Evolutionary conservation across 73 alveolate genomes (phyloP), one percentile per base, ranked within the genome.

Genomic region (Paramecium octaurelia): DNA sequence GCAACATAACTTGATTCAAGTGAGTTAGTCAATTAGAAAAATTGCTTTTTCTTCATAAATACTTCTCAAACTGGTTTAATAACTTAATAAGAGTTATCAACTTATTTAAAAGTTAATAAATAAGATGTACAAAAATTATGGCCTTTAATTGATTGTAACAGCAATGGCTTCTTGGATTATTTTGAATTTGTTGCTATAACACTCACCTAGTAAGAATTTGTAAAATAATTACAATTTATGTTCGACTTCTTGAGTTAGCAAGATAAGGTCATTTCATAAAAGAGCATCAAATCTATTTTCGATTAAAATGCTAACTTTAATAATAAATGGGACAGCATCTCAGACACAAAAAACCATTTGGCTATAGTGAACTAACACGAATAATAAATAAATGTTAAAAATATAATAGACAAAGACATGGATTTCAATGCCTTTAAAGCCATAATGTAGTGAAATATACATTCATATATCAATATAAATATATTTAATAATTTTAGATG

Each of bases 111-210:
- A 20, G 60, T 75, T 3, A 36, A 34, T 21, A 75, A 75, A 75
- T 9, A 36, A 5, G 88, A 75, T 31, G 35, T 75, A 3, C 8
- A 29, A 34, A 36, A 75, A 20, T 29, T 36, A 21, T 75, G 88
- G 88, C 57, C 58, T 10, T 75, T 36, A 36, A 34, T 75, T 34
- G 88, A 75, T 75, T 21, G 58, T 21, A 75, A 75, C 38, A 21
- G 34, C 24, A 75, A 75, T 75, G 88, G 60, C 12, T 75, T 2
- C 48, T 11, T 75, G 21, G 88, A 75, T 75, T 75, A 4, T 40
- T 75, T 75, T 75, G 88, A 75, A 36, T 75, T 75, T 75, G 60
- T 75, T 14, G 88, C 88, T n/a, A 12, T 75, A 34, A 36, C 88
- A 75, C 14, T 75, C 8, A 36, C 58, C 5, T 44, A 36, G 8